Conservation (phyloP, 345 rosid species). For the Melaleuca alternifolia region DNA sequence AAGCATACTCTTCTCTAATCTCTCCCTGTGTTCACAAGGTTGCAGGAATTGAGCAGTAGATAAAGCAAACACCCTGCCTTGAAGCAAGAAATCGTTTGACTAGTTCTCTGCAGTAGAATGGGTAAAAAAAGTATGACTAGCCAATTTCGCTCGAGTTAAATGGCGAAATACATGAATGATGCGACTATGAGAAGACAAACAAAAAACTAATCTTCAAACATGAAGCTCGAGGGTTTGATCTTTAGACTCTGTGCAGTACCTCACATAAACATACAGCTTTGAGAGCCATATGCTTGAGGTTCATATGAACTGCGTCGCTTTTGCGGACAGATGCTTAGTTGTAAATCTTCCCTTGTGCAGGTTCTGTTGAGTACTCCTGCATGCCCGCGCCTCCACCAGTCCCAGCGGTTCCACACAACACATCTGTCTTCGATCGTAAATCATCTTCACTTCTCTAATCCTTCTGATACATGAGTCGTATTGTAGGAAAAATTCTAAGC, state of each 20-base stretch:
- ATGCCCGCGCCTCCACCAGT: conserved; percentile 41
- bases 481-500: neutral
- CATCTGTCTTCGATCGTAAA: conserved; percentile 43
- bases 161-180: neutral
- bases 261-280: neutral
- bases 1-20: neutral
- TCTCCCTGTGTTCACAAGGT: neutral
- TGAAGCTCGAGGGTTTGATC: neutral
- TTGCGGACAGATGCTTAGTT: neutral
- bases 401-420: conserved; percentile 26
- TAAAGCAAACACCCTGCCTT: neutral
- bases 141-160: neutral
- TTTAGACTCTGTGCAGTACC: neutral
- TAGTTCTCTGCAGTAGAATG: neutral
- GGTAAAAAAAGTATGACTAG: neutral
- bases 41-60: neutral
- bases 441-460: neutral
- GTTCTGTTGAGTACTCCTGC: conserved; percentile 37
- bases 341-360: conserved; percentile 12
- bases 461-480: neutral
- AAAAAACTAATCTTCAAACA: neutral
- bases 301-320: neutral
- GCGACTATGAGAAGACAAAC: neutral
- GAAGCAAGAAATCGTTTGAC: neutral
- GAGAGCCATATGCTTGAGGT: neutral